Conservation (phyloP, 2,329 filamentous ascomycete genomes). For the Penicillium occitanis region DNA sequence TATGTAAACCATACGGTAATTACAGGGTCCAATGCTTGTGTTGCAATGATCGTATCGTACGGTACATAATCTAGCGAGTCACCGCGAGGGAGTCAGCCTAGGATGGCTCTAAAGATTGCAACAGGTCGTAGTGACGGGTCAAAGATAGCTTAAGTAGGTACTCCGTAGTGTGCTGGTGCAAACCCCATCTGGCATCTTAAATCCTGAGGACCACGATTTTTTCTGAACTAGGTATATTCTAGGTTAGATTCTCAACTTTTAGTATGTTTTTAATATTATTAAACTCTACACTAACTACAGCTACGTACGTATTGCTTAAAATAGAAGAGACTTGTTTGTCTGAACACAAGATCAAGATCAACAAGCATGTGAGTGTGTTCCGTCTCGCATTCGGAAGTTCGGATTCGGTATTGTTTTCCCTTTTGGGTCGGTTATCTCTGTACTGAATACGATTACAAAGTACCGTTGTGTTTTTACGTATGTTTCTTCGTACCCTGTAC, state of each 20-base stretch:
- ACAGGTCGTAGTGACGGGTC: not conserved
- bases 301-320: not conserved
- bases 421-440: not conserved
- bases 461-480: not conserved
- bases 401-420: not conserved
- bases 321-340: not conserved
- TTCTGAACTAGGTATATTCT: not conserved
- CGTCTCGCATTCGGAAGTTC: not conserved
- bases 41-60: not conserved
- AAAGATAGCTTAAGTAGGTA: not conserved
- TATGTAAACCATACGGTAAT: not conserved
- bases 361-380: not conserved
- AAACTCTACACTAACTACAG: not conserved
- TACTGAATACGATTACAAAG: not conserved
- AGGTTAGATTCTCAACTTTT: not conserved
- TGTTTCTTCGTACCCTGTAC: not conserved
- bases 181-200: not conserved
- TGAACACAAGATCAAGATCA: not conserved
- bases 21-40: not conserved
- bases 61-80: not conserved
- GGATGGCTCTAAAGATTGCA: not conserved
- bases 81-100: not conserved
- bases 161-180: not conserved
- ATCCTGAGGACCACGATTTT: not conserved
- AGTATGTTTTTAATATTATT: not conserved